Conservation (phyloP, 768 basidiomycete species). For the Mycena filopes region DNA sequence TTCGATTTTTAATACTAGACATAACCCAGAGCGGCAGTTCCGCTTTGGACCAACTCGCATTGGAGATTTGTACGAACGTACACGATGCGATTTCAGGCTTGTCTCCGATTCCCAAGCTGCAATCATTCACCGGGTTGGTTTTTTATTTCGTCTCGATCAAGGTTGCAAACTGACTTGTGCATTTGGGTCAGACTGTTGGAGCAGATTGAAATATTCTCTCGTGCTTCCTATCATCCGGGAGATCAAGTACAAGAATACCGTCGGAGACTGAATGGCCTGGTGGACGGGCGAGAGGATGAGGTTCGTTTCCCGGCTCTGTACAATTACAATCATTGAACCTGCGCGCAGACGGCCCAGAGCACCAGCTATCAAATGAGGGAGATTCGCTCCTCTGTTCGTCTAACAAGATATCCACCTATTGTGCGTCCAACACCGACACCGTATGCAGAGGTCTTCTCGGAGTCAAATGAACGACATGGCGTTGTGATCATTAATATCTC, state of each 20-base stretch:
- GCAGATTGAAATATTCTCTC: constrained; percentile 3
- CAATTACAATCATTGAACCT: neutral
- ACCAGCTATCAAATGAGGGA: constrained; percentile 7
- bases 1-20: neutral
- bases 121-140: constrained; percentile 1
- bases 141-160: neutral
- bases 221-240: neutral
- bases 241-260: constrained; percentile 16
- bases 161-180: neutral
- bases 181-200: constrained; percentile 4
- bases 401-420: neutral
- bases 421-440: neutral
- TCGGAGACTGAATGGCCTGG: neutral
- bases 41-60: constrained; percentile 8
- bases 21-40: neutral
- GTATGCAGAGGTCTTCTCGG: neutral
- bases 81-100: neutral
- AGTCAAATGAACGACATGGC: neutral
- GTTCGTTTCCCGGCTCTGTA: neutral
- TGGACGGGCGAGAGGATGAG: neutral
- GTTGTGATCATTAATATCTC: neutral
- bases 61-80: constrained; percentile 8
- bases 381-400: neutral
- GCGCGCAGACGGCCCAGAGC: neutral
- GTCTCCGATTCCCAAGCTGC: neutral